These are phyloP conservation scores for Chlamydomonas eustigma DNA, from an alignment of 139 green algal species.

Conservation along the genomic window DNA sequence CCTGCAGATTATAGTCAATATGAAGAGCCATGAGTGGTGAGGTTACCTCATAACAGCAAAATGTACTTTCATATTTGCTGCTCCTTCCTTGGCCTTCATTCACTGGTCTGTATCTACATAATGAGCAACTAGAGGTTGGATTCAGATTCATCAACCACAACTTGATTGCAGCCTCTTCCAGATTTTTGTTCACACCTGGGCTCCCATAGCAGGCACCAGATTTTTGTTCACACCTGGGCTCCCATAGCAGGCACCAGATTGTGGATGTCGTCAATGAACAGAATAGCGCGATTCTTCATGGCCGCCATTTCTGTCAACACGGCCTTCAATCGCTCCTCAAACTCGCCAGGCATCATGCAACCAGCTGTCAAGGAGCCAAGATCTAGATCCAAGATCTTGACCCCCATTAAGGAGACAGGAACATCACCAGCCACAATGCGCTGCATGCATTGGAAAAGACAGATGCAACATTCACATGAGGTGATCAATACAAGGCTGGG, in stretches of 20 bases:
- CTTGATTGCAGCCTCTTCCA: not conserved
- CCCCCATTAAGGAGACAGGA: conserved; percentile 37
- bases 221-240: conserved; percentile 33
- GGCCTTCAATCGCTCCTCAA: conserved; percentile 96
- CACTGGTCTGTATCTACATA: too few species aligned
- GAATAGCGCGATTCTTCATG: conserved; percentile 25
- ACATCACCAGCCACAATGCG: conserved; percentile 44
- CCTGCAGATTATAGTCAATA: too few species aligned
- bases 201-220: not conserved
- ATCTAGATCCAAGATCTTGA: conserved; percentile 64
- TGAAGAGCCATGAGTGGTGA: too few species aligned
- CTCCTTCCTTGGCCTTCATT: too few species aligned
- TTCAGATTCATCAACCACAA: too few species aligned
- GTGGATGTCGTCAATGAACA: conserved; percentile 64
- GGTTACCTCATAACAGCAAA: too few species aligned
- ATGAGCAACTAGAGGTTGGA: too few species aligned
- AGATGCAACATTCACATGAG: not conserved
- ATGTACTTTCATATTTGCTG: too few species aligned
- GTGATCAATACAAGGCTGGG: not conserved
- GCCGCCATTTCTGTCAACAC: conserved; percentile 46
- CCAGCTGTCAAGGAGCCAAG: conserved; percentile 86
- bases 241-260: conserved; percentile 48
- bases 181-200: not conserved
- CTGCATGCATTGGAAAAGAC: not conserved
- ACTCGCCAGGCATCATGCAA: conserved; percentile 74